These are phyloP conservation scores for Phaeosphaeriaceae sp. DNA, from an alignment of 2,329 filamentous ascomycete species.

Conservation along the genomic window DNA sequence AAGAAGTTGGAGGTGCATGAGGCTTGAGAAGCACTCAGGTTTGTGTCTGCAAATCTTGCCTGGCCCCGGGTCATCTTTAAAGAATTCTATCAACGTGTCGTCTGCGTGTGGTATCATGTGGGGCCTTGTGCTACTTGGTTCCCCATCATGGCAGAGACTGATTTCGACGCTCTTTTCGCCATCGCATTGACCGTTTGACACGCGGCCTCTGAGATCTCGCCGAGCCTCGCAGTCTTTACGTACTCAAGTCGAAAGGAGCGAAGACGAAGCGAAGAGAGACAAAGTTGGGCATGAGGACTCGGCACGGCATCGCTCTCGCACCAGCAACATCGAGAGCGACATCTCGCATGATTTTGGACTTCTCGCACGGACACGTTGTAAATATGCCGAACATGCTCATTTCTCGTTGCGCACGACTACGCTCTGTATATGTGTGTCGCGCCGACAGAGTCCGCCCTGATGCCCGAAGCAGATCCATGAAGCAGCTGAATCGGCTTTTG, in stretches of 20 bases:
- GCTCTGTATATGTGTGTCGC: not conserved
- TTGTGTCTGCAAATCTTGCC: not conserved
- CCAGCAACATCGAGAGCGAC: not conserved
- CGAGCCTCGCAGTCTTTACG: too few relatives aligned
- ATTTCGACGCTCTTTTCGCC: not conserved
- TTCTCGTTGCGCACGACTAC: not conserved
- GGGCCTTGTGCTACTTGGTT: not conserved
- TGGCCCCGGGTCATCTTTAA: not conserved
- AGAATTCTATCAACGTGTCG: not conserved
- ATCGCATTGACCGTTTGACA: too few relatives aligned
- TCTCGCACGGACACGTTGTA: not conserved
- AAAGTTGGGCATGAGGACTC: too few relatives aligned
- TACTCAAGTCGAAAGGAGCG: too few relatives aligned
- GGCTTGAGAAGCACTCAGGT: not conserved
- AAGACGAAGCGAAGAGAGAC: too few relatives aligned
- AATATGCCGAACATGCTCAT: not conserved
- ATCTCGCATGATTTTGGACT: not conserved
- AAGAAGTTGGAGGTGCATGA: conserved; percentile 67
- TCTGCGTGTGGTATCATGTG: not conserved
- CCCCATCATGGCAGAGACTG: not conserved
- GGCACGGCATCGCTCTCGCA: not conserved
- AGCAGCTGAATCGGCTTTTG: not conserved
- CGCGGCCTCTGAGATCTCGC: too few relatives aligned
- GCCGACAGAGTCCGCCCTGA: too few relatives aligned
- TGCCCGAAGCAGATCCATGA: not conserved